Percentiles rank a stretch among this genome's conserved stretches.
Conservation (phyloP, 495 filamentous ascomycete species). For the Xylaria grammica region DNA sequence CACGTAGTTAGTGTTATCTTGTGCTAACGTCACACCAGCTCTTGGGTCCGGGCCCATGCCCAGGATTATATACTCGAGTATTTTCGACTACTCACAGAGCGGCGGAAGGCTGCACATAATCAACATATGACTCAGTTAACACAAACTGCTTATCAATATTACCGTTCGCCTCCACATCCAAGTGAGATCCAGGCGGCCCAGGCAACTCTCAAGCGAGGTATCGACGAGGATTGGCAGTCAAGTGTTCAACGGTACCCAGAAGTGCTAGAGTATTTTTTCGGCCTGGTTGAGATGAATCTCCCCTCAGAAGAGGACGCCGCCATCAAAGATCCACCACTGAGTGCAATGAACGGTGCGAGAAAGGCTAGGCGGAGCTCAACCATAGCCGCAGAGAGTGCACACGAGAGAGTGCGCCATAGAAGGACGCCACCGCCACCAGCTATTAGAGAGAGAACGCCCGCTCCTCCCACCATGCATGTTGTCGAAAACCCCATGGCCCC, state of each 20-base stretch:
- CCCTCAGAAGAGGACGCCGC: slow-evolving; percentile 59
- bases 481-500: slow-evolving; percentile 38
- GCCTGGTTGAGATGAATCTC: slow-evolving; percentile 64
- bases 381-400: slow-evolving; percentile 35
- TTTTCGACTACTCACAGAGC: slow-evolving; percentile 64
- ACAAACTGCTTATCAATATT: slow-evolving; percentile 63
- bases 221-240: slow-evolving; percentile 75
- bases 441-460: slow-evolving; percentile 37
- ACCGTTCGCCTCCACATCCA: slow-evolving; percentile 58
- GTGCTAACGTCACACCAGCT: slow-evolving; percentile 45
- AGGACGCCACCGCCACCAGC: slow-evolving; percentile 37
- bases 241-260: slow-evolving; percentile 74
- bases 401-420: slow-evolving; percentile 32
- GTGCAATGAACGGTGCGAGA: slow-evolving; percentile 53
- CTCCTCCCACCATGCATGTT: slow-evolving; percentile 23
- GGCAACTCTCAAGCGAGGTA: slow-evolving; percentile 65
- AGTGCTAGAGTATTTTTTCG: slow-evolving; percentile 75
- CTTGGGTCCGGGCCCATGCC: slow-evolving; percentile 73
- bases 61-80: slow-evolving; percentile 72
- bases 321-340: slow-evolving; percentile 61
- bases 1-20: background rate
- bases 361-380: slow-evolving; percentile 43
- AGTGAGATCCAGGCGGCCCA: slow-evolving; percentile 64
- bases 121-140: slow-evolving; percentile 62
- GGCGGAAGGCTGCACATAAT: slow-evolving; percentile 62